Conservation (phyloP, 2,329 filamentous ascomycete species). For the Arthrobotrys megalospora region DNA sequence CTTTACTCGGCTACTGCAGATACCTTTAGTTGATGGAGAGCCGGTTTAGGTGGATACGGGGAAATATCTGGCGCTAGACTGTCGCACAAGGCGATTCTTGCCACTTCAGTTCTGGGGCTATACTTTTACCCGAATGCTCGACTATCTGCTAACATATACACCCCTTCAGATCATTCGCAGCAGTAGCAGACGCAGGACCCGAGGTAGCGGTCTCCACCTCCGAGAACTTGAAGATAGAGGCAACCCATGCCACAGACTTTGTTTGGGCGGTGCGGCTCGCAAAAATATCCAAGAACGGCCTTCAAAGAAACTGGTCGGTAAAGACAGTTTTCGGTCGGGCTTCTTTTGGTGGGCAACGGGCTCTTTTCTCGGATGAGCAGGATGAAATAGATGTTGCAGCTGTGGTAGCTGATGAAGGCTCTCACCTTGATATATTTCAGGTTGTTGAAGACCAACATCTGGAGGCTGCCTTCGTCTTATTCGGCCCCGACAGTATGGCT, state of each 20-base stretch:
- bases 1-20: no score
- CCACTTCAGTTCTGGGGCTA: no score
- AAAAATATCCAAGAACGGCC: neutral
- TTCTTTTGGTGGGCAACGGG: no score
- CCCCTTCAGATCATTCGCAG: neutral
- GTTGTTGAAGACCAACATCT: neutral
- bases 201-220: neutral
- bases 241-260: neutral
- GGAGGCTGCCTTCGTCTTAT: neutral
- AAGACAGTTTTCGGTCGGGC: neutral
- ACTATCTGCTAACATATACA: neutral
- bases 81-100: no score
- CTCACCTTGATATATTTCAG: neutral
- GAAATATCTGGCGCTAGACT: no score
- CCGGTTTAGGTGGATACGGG: no score
- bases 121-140: no score
- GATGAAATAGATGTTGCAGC: neutral
- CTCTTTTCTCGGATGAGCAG: neutral
- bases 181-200: neutral
- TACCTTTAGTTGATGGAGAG: no score
- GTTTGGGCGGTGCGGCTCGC: slow-evolving; percentile 15
- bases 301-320: neutral
- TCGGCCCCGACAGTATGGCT: no score
- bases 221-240: neutral
- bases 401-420: neutral